Evolutionary conservation across 2,329 filamentous ascomycete genomes (phyloP).

Genomic region (Periconia macrospinosa): DNA sequence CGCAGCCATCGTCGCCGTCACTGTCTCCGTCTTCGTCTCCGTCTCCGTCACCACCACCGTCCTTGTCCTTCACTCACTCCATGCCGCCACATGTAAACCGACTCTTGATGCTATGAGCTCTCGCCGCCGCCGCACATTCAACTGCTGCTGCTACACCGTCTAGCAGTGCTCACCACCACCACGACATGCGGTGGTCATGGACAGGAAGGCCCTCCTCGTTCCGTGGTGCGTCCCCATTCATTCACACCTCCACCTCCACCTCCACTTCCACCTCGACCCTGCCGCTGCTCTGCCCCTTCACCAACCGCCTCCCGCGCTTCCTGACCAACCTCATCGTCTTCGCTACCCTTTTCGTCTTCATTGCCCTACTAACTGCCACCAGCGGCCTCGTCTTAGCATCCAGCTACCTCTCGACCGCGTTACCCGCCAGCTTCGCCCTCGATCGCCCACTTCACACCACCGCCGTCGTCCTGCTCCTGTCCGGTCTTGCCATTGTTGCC

Average conservation of each 20-base stretch:
- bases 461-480: slow-evolving; percentile 34
- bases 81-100: neutral
- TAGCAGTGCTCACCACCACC: neutral
- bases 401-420: slow-evolving; percentile 33
- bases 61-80: slow-evolving; percentile 1
- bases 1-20: too few relatives aligned
- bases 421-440: slow-evolving; percentile 38
- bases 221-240: slow-evolving; percentile 25
- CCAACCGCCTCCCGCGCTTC: neutral
- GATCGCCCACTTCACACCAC: slow-evolving; percentile 41
- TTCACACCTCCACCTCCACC: neutral
- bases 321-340: neutral
- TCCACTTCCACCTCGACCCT: neutral
- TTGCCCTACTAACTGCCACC: slow-evolving; percentile 20
- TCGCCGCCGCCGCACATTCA: slow-evolving; percentile 21
- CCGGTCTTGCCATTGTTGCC: slow-evolving; percentile 34
- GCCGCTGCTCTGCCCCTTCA: neutral
- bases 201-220: slow-evolving; percentile 39
- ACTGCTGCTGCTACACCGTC: slow-evolving; percentile 12
- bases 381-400: slow-evolving; percentile 41
- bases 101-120: slow-evolving; percentile 18
- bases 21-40: too few relatives aligned
- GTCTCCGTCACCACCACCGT: neutral
- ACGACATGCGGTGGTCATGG: slow-evolving; percentile 35
- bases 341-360: neutral